Evolutionary conservation across 495 filamentous ascomycete species (phyloP), one percentile per base, ranked within the genome.

Genomic region (Podospora sp.): DNA sequence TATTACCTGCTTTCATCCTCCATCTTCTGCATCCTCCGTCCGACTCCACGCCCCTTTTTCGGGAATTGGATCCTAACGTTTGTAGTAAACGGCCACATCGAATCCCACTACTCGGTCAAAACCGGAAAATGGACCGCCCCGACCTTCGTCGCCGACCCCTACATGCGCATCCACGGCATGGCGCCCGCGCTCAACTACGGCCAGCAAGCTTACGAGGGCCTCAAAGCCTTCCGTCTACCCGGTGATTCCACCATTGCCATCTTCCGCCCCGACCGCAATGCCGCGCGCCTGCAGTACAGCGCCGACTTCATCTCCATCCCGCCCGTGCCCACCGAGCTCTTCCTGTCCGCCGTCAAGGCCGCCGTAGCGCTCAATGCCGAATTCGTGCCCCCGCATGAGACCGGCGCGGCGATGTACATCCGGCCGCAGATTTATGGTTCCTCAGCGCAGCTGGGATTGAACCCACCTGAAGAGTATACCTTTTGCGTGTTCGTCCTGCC

Each of bases 181-280:
- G 87, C 92, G 0, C 94, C 93, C 0, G 94, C 84, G 36, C 85
- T 97, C 52, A 97, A 97, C 83, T 97, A 97, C 75, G 93, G 90
- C 51, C 91, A 95, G 71, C 93, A 97, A 81, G 93, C 92, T 57
- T 97, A 94, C 84, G 93, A 97, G 72, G 93, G 93, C 11, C 84
- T 97, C 64, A 97, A 97, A 77, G 92, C 93, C 60, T 96, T 96
- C 84, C 92, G 94, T 40, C 83, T 85, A 36, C 87, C 90, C 29
- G 80, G 82, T 40, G 76, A 85, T 69, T 72, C 80, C 62, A 72
- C 78, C 33, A 91, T 97, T 75, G 83, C 86, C 68, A 83, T 96
- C 69, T 97, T 97, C 85, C 91, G 93, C 18, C 91, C 93, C 0
- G 81, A 85, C 68, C 83, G 86, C 68, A 96, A 97, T 75, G 94